Evolutionary conservation across 139 green algal genomes (phyloP).

Genomic region (Chlamydomonas asymmetrica): DNA sequence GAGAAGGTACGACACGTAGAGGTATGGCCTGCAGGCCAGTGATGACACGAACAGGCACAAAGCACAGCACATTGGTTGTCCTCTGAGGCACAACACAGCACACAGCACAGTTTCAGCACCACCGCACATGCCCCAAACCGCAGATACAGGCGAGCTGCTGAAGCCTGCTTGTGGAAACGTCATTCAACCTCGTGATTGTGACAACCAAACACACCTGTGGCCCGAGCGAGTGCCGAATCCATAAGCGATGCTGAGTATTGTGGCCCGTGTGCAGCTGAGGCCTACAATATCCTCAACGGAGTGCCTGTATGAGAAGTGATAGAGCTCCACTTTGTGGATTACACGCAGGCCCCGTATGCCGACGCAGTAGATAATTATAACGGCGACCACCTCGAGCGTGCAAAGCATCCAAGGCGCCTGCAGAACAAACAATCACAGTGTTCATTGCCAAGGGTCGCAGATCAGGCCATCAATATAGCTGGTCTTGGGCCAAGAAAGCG

Average conservation of each 20-base stretch:
- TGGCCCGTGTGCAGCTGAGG: slow-evolving; percentile 38
- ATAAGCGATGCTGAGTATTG: slow-evolving; percentile 47
- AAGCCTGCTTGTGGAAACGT: not conserved
- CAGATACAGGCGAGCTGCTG: not conserved
- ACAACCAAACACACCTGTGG: slow-evolving; percentile 41
- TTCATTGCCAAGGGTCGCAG: too few species aligned
- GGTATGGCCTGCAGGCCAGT: slow-evolving; percentile 49
- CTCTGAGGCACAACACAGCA: not conserved
- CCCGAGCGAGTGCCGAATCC: slow-evolving; percentile 30
- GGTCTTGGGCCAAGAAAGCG: too few species aligned
- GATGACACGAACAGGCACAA: not conserved
- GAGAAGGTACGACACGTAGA: slow-evolving; percentile 53
- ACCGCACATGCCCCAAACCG: not conserved
- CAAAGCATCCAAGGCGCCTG: slow-evolving; percentile 63
- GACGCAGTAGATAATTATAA: slow-evolving; percentile 55
- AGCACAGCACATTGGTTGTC: not conserved
- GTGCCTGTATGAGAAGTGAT: slow-evolving; percentile 45
- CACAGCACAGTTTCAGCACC: not conserved
- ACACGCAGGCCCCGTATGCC: slow-evolving; percentile 20
- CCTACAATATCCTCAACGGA: slow-evolving; percentile 62
- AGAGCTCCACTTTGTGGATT: slow-evolving; percentile 16
- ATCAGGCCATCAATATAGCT: too few species aligned
- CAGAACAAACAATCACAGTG: slow-evolving; percentile 7
- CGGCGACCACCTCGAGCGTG: slow-evolving; percentile 33
- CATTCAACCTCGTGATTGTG: too few species aligned